Conservation (phyloP, 2,329 filamentous ascomycete species). For the Diaporthe vexans region DNA sequence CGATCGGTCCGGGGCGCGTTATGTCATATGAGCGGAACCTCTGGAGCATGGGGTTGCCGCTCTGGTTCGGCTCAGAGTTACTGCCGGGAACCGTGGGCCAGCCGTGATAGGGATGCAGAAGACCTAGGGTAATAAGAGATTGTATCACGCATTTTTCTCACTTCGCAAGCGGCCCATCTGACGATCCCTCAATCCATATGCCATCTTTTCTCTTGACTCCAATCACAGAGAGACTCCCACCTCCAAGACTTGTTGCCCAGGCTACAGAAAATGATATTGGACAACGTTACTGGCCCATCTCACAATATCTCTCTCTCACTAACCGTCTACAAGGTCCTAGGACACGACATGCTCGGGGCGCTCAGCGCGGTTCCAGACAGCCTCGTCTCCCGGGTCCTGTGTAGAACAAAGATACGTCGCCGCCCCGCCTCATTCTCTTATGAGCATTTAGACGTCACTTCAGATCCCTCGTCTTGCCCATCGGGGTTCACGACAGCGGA, state of each 20-base stretch:
- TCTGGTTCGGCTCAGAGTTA: no score
- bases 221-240: neutral
- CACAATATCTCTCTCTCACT: neutral
- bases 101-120: neutral
- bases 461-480: neutral
- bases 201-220: no score
- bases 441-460: neutral
- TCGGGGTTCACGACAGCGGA: conserved; percentile 6
- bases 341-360: conserved; percentile 7
- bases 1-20: neutral
- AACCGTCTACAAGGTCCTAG: neutral
- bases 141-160: neutral
- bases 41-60: neutral
- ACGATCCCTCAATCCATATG: no score
- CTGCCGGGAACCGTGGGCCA: neutral
- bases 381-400: neutral
- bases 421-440: neutral
- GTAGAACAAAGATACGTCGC: neutral
- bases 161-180: neutral
- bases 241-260: neutral
- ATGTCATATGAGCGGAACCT: neutral
- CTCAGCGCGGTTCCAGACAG: neutral
- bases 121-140: neutral
- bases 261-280: neutral
- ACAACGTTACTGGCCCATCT: neutral